These are phyloP conservation scores for Scedosporium boydii DNA, from an alignment of 2,329 filamentous ascomycete species.

Conservation along the genomic window DNA sequence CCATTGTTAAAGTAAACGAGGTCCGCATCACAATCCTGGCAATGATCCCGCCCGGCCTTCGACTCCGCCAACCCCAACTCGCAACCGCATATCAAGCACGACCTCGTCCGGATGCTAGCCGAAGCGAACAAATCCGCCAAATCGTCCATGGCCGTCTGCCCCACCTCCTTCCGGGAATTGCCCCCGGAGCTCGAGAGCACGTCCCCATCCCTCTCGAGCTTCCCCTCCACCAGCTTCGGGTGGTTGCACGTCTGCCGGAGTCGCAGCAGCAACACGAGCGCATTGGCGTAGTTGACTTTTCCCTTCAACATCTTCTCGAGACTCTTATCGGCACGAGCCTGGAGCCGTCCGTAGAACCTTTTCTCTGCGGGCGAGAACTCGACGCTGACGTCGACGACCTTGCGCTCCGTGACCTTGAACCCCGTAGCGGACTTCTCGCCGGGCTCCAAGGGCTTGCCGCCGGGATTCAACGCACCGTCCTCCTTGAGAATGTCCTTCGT, in stretches of 20 bases:
- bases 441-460: constrained; percentile 47
- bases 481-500: constrained; percentile 95
- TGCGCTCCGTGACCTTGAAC: constrained; percentile 88
- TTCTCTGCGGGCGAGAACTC: constrained; percentile 74
- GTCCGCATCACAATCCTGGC: constrained; percentile 66
- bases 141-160: constrained; percentile 49
- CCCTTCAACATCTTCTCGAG: constrained; percentile 82
- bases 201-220: constrained; percentile 80
- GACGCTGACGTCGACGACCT: constrained; percentile 70
- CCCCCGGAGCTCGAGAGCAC: constrained; percentile 49
- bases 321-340: constrained; percentile 75
- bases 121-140: constrained; percentile 79
- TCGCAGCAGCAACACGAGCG: constrained; percentile 82
- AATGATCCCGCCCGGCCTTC: constrained; percentile 38
- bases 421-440: constrained; percentile 46
- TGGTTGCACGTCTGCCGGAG: constrained; percentile 93
- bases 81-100: constrained; percentile 75
- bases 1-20: constrained; percentile 52
- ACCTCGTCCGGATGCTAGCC: constrained; percentile 66
- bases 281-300: constrained; percentile 83
- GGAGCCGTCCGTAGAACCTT: constrained; percentile 75
- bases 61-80: constrained; percentile 46
- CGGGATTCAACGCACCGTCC: constrained; percentile 70
- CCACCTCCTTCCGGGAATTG: constrained; percentile 36
- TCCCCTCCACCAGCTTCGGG: constrained; percentile 75